Evolutionary conservation across 176 grass and related monocot species (phyloP), one percentile per base, ranked within the genome.

Genomic region (Secale cereale): DNA sequence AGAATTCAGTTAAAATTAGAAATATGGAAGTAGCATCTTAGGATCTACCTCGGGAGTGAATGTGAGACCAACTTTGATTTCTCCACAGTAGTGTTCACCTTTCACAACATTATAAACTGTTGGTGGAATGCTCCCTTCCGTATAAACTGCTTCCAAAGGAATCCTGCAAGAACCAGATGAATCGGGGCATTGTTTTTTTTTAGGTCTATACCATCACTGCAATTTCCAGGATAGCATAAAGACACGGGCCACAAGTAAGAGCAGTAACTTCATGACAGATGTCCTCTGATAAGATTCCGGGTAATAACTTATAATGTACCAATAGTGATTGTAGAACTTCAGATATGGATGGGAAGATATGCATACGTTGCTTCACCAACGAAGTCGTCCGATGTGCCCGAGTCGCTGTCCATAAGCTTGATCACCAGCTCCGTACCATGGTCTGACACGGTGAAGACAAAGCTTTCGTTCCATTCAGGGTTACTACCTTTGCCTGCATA

Each of bases 401-500:
- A 46, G 83, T 99, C 97, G 61, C 89, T 96, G 60, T 99, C 97
- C 82, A 96, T 86, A 68, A 99, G 86, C 85, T 96, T 96, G 59
- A 99, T 90, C 20, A 87, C 14, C 52, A 99, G 81, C 10, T 99
- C 94, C 74, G 70, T 5, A 29, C 84, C 90, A 78, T 28, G 39
- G 81, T 91, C 91, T 37, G 91, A 88, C 59, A 99, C 84, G 0
- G 74, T 96, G 76, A 97, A 99, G 37, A 99, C 90, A 82, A 99
- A 99, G 81, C 37, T 96, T 82, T 99, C 94, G 46, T 99, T 97
- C 97, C 97, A 99, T 72, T 99, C 87, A 68, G 97, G 97, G 17
- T 79, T 84, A 68, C 60, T 91, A 89, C 97, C 97, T 87, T 91
- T 95, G 83, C 88, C 91, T 97, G 87, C 64, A 91, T 75, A 40